These are phyloP conservation scores for Termitomyces sp. DNA, from an alignment of 768 basidiomycete species.

Conservation along the genomic window DNA sequence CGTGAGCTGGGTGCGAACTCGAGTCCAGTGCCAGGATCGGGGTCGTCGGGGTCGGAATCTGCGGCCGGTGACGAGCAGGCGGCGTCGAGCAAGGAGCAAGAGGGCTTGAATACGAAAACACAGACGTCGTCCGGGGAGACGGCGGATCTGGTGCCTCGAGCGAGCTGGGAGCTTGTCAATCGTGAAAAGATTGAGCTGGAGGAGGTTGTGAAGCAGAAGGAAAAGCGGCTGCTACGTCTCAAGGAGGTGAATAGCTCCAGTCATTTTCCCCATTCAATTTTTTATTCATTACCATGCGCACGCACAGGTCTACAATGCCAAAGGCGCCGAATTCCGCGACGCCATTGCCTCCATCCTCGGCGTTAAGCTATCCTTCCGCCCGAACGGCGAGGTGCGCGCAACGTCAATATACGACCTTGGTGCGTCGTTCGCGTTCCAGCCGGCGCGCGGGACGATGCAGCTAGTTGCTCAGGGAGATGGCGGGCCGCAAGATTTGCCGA, in stretches of 20 bases:
- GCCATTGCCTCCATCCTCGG: constrained; percentile 87
- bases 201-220: constrained; percentile 65
- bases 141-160: constrained; percentile 62
- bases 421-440: constrained; percentile 85
- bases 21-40: not conserved
- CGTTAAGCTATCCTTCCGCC: constrained; percentile 87
- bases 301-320: constrained; percentile 73
- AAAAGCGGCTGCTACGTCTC: constrained; percentile 73
- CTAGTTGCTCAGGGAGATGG: constrained; percentile 70
- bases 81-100: not conserved
- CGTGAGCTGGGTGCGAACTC: constrained; percentile 38
- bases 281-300: not conserved
- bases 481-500: constrained; percentile 68
- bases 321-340: constrained; percentile 88
- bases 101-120: constrained; percentile 1
- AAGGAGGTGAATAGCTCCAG: constrained; percentile 62
- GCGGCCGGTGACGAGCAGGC: not conserved
- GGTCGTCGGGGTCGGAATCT: not conserved
- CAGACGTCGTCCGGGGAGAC: not conserved
- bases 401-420: constrained; percentile 87
- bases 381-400: constrained; percentile 84
- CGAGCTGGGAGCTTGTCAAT: constrained; percentile 70
- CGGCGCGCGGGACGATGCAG: constrained; percentile 59
- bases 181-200: constrained; percentile 68
- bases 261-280: not conserved